Evolutionary conservation across 192 early-diverging fungal genomes (phyloP), one percentile per base, ranked within the genome.

Genomic region (Coemansia sp.): DNA sequence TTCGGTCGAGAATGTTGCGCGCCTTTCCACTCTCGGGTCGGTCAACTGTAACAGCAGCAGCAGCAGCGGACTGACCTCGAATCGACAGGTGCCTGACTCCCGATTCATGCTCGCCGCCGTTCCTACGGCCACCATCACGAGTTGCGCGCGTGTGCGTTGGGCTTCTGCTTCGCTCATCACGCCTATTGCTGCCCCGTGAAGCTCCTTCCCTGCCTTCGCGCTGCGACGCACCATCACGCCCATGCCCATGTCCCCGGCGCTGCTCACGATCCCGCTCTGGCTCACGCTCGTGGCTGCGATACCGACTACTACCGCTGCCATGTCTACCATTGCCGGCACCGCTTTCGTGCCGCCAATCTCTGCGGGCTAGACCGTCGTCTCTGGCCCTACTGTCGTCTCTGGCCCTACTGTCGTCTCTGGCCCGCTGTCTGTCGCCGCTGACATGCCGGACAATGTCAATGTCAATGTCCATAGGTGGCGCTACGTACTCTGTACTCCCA

Each of bases 1-100:
- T 59, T 5, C 79, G 79, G 29, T 82, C 79, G 23, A 68, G 36
- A 5, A 82, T 55, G 46, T 45, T 76, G 44, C 67, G 74, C 11
- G 57, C 32, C 53, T 72, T 74, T 44, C 29, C 48, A 27, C 48
- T 58, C 21, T 46, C 51, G 17, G 55, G 29, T 29, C 55, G 55
- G 55, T 58, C 55, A 31, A 17, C 17, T 11, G 57, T 9, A 41
- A 34, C 67, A 15, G 67, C 11, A 39, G 46, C 67, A 15, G 55
- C 11, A 29, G 34, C 67, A 15, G 65, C 19, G 21, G 66, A 67
- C 38, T 67, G 51, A 2, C 66, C 66, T 45, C 66, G 66, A 57
- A 58, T 58, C 6, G 12, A 34, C 41, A 31, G 31, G 51, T 34
- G 76, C 64, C 62, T 64, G 70, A n/a, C 76, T 67, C n/a, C 55